These are phyloP conservation scores for Fraxinus xanthoxyloides DNA, from an alignment of 305 asterid genomes.

Conservation along the genomic window DNA sequence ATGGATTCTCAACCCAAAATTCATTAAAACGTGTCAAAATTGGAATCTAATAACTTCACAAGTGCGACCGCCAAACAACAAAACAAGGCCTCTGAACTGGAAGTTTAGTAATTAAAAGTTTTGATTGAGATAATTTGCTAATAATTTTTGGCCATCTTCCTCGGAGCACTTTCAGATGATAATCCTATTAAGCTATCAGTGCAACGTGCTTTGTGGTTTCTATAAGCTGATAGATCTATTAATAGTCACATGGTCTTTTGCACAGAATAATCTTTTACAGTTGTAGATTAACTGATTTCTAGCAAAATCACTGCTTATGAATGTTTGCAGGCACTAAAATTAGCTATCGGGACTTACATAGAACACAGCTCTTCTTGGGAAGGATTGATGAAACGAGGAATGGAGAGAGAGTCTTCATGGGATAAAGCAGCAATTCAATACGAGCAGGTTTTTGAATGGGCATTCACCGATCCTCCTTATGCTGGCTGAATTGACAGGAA, in stretches of 20 bases:
- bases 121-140: not conserved
- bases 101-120: not conserved
- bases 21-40: not conserved
- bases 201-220: not conserved
- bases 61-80: not conserved
- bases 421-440: conserved; percentile 80
- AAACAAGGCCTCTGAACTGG: not conserved
- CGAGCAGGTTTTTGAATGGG: conserved; percentile 85
- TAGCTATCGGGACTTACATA: conserved; percentile 56
- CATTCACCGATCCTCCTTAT: conserved; percentile 76
- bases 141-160: not conserved
- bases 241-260: not conserved
- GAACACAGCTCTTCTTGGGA: conserved; percentile 80
- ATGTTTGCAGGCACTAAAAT: conserved; percentile 50
- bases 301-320: not conserved
- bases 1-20: not conserved
- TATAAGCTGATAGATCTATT: not conserved
- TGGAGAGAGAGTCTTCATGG: conserved; percentile 84
- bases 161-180: not conserved
- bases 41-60: not conserved
- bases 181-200: not conserved
- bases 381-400: conserved; percentile 83
- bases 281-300: not conserved
- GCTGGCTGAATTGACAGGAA: conserved; percentile 41
- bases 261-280: not conserved